A percentile compares a stretch with the other conserved stretches of the same genome.
These are phyloP conservation scores for Mortierella alpina DNA, from an alignment of 192 early-diverging fungal genomes.

Conservation along the genomic window DNA sequence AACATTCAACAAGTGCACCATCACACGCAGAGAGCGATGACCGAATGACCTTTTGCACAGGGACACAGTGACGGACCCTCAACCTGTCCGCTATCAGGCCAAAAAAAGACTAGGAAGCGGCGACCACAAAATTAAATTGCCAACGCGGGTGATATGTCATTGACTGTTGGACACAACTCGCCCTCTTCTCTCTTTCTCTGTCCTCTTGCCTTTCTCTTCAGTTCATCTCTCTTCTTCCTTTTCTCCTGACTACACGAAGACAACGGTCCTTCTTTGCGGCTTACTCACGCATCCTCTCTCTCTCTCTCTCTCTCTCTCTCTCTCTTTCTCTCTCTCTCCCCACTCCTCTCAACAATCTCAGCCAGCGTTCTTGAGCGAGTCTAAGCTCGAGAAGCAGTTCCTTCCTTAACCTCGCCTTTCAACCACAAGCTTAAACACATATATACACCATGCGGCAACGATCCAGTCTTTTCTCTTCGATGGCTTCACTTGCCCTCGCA, in stretches of 20 bases:
- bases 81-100: too few species aligned
- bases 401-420: not conserved
- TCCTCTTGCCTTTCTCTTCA: not conserved
- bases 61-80: too few species aligned
- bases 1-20: too few species aligned
- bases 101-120: too few species aligned
- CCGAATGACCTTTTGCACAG: too few species aligned
- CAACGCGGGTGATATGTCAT: too few species aligned
- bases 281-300: not conserved
- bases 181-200: not conserved
- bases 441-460: constrained; percentile 19
- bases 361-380: too few species aligned
- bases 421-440: not conserved
- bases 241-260: constrained; percentile 6
- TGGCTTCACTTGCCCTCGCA: not conserved
- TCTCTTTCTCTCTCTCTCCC: not conserved
- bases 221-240: not conserved
- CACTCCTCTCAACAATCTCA: not conserved
- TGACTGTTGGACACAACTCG: too few species aligned
- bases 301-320: not conserved
- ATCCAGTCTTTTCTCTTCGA: constrained; percentile 8
- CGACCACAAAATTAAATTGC: too few species aligned
- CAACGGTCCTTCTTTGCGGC: not conserved
- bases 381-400: not conserved
- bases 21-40: too few species aligned